Evolutionary conservation across 202 grass and related monocot genomes (phyloP).

Genomic region (Bolboschoenoplectus hybrid): DNA sequence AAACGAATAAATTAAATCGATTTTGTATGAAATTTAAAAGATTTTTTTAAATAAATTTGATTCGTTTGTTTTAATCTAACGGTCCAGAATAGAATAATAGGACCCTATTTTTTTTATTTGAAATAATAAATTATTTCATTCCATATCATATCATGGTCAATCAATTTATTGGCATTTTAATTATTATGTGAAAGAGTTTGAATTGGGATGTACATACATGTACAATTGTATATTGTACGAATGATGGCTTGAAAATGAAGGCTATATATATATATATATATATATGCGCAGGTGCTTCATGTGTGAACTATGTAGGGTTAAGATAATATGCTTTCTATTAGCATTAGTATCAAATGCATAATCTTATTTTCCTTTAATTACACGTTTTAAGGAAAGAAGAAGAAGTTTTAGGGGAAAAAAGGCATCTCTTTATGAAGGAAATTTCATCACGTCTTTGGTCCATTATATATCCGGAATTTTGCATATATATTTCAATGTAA

Average conservation of each 20-base stretch:
- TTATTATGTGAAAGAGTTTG: background rate
- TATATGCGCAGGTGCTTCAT: background rate
- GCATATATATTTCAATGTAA: background rate
- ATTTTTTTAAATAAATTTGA: no score
- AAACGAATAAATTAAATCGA: no score
- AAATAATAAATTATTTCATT: no score
- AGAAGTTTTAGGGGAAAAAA: background rate
- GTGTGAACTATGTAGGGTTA: constrained; percentile 1
- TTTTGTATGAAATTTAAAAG: no score
- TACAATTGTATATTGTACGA: background rate
- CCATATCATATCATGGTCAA: background rate
- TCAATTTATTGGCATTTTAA: background rate
- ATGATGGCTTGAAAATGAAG: background rate
- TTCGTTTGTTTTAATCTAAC: no score
- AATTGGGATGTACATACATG: background rate
- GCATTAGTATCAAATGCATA: background rate
- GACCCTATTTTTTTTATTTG: no score
- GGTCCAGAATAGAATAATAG: no score
- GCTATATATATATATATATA: background rate
- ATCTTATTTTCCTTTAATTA: background rate
- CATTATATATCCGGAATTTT: no score
- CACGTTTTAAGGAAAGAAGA: background rate
- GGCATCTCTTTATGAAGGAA: background rate
- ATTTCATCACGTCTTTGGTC: background rate
- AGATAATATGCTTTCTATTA: background rate